Base-by-base conservation (phyloP, 1,284 basidiomycete genomes). In the Malassezia cuniculi region DNA sequence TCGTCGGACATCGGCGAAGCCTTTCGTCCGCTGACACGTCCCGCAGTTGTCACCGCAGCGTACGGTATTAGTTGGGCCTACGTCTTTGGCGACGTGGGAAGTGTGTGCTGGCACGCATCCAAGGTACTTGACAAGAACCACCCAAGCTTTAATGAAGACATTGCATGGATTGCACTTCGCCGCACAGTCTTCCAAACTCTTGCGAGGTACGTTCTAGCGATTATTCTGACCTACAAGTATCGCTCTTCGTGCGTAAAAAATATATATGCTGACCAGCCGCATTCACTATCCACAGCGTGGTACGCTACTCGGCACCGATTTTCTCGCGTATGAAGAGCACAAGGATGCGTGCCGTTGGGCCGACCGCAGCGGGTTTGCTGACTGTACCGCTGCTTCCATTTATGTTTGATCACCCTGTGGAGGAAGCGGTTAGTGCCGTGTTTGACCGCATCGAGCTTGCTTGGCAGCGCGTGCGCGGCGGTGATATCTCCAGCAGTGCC, bases 1-100 rank as follows among this genome's bases (percentile, higher is more conserved):
- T 84, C 83, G 16, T 83, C 81, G 69, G 86, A 93, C 62, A 72
- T 93, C 22, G 87, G 87, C 41, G 87, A 93, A 69, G 83, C 85
- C 0, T 87, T 93, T 69, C 75, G 86, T 20, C 86, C 86, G 1
- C 76, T 90, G 26, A 82, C 89, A 3, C 76, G 76, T 12, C 82
- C 85, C 0, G 75, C 71, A 53, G 55, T 84, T 10, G 85, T 86
- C n/a, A 76, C 75, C 2, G 79, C 79, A 21, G 82, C 83, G 4
- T 90, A 90, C 68, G 84, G 80, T 17, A 70, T 87, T 42, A 85
- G 82, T 0, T 90, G 85, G 85, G 67, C 82, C 24, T 68, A 74
- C 55, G 61, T 73, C 21, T 63, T 64, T 55, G 84, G 82, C 34
- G 87, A 93, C 60, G 85, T 90, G 27, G 74, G 76, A n/a, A 90